phyloP scores from a whole-genome alignment of 371 early-diverging fungal species.

The Syncephalastrum monosporum region DNA sequence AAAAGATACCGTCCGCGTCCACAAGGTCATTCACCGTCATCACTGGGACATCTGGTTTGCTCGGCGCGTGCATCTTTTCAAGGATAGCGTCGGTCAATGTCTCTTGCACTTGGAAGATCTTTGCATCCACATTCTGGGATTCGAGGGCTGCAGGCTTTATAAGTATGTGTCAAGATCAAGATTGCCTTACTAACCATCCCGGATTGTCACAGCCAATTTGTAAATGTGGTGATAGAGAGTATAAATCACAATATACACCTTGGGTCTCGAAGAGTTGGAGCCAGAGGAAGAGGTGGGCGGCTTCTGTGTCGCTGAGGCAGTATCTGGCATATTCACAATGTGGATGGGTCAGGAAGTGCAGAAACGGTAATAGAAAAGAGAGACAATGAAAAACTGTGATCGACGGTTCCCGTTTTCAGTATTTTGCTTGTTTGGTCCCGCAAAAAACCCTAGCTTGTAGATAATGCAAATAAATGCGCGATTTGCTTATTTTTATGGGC shows the following conservation, averaged over 20 bases:
- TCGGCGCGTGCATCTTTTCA: conserved; percentile 70
- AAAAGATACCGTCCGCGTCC: conserved; percentile 76
- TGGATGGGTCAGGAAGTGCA: background rate
- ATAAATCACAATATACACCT: conserved; percentile 66
- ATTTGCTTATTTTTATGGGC: too few relatives aligned
- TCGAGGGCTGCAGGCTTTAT: conserved; percentile 41
- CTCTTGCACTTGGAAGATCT: conserved; percentile 68
- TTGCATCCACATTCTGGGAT: conserved; percentile 51
- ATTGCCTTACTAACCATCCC: conserved; percentile 20
- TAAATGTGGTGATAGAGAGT: conserved; percentile 77
- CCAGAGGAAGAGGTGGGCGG: too few relatives aligned
- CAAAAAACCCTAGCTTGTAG: too few relatives aligned
- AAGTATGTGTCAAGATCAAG: background rate
- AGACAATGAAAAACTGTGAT: background rate
- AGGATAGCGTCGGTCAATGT: conserved; percentile 67
- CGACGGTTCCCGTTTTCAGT: too few relatives aligned
- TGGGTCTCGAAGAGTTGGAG: conserved; percentile 15
- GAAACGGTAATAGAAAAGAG: background rate
- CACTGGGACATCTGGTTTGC: conserved; percentile 61
- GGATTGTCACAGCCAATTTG: conserved; percentile 62
- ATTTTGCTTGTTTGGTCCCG: too few relatives aligned
- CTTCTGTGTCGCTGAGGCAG: background rate
- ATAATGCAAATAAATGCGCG: too few relatives aligned
- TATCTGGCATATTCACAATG: conserved; percentile 2
- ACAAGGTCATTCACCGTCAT: conserved; percentile 56